phyloP scores from a whole-genome alignment of 257 asterid species.

The Eustoma russellianum region DNA sequence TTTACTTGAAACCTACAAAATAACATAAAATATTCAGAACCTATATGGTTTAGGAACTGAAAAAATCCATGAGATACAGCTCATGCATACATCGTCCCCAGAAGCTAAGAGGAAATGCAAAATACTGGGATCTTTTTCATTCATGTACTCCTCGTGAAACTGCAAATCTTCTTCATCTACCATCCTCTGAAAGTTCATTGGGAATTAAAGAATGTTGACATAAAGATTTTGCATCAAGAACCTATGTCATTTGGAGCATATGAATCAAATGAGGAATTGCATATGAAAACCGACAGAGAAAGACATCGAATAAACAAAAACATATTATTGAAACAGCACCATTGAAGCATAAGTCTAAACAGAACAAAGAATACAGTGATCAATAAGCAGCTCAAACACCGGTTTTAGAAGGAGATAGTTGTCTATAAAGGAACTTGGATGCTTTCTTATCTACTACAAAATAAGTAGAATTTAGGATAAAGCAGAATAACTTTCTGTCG shows the following conservation, averaged over 20 bases:
- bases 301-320: neutral
- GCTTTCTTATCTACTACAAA: no score
- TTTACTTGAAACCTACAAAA: slow-evolving; percentile 84
- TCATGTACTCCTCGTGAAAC: slow-evolving; percentile 97
- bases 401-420: neutral
- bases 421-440: no score
- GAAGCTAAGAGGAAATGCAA: slow-evolving; percentile 93
- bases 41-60: slow-evolving; percentile 10
- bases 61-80: slow-evolving; percentile 13
- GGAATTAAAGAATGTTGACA: neutral
- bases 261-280: no score
- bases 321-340: neutral
- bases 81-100: slow-evolving; percentile 76
- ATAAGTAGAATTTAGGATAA: no score
- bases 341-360: neutral
- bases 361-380: neutral
- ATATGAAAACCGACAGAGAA: neutral
- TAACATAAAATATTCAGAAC: slow-evolving; percentile 22
- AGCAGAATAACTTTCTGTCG: no score
- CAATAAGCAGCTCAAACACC: neutral
- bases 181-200: slow-evolving; percentile 61
- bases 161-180: slow-evolving; percentile 93
- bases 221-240: slow-evolving; percentile 1
- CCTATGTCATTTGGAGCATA: neutral
- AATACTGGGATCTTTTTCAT: slow-evolving; percentile 96